Base-by-base conservation (phyloP, 768 basidiomycete genomes). In the Tephrocybe sp. region DNA sequence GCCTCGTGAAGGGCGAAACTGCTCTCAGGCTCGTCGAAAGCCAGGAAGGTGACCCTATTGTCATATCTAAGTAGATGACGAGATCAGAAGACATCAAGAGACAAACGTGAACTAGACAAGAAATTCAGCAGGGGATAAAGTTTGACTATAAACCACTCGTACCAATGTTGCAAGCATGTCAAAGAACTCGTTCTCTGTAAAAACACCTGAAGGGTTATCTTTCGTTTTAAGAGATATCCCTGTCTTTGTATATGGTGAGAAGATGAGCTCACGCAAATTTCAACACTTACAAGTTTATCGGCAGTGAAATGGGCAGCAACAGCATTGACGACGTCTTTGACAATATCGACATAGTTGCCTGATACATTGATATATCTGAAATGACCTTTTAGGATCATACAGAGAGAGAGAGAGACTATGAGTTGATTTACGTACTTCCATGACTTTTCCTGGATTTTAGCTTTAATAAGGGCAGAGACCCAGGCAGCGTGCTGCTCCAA, bases 261-360 rank as follows among this genome's bases (percentile, higher is more conserved):
- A 6, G 12, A 13, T n/a, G 6, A 29, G 6, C 1, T 18, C 10
- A n/a, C n/a, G n/a, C n/a, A n/a, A n/a, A n/a, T n/a, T n/a, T n/a
- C n/a, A n/a, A n/a, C n/a, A n/a, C 69, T 15, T 42, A 73, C 73
- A 15, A 74, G 51, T 43, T 64, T 57, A 43, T 70, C 66, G 3
- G 71, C 67, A 29, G 67, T 66, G 66, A 73, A 74, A 49, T 75
- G 68, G 2, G 70, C 65, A 1, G 65, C 61, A 22, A 69, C 64
- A 9, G 72, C 61, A 47, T 78, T 77, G 60, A 76, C 64, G 9
- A 80, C 75, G 49, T 77, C 73, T 25, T 69, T 64, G n/a, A 77
- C 72, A 54, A 80, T 68, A 54, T 82, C 75, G 48, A 80, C 58
- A 30, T 68, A 69, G 34, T 55, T 65, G 33, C 69, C 71, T 3